Base-by-base conservation (phyloP, 495 filamentous ascomycete species). In the Aspergillus nanangensis region DNA sequence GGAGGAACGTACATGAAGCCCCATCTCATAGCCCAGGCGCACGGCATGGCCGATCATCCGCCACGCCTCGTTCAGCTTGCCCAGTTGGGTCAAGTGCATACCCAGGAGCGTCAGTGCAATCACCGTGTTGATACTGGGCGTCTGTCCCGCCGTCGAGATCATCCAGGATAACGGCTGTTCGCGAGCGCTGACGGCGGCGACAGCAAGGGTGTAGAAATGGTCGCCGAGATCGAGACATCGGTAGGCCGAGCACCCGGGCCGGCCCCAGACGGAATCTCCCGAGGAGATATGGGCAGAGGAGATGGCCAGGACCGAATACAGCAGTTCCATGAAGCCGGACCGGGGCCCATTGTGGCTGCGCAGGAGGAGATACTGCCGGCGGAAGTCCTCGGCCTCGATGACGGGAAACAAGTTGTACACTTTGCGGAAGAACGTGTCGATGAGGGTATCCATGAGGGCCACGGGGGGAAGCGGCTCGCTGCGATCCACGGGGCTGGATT, bases 1-100 rank as follows among this genome's bases (percentile, higher is more conserved):
- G 19, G 31, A 18, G 9, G 8, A 11, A 11, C 19, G 19, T 27
- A 52, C 44, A 3, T 52, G 40, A 4, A 56, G 15, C 31, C 51
- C 48, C 23, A 56, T 37, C 17, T 45, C 49, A 31, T 56, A 50
- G 21, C 51, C 51, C 13, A 56, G 37, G 8, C 53, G 48, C 5
- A 56, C 51, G 13, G 53, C 53, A 33, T 56, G 48, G 9, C 53
- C 53, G 2, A 45, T 29, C 24, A 40, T 56, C 17, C 48, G 42
- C 53, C 53, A 56, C n/a, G 53, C 53, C 20, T 56, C 53, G 24
- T 48, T 44, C 15, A 43, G 48, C 15, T 25, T 52, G 17, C 53
- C 53, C 21, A 19, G 17, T 25, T 56, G 44, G 9, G 48, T 48
- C 3, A 56, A 35, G 29, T 52, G 51, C 13, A 56, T 24, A 9